phyloP scores from a whole-genome alignment of 768 basidiomycete species.

The Lactarius sp. region DNA sequence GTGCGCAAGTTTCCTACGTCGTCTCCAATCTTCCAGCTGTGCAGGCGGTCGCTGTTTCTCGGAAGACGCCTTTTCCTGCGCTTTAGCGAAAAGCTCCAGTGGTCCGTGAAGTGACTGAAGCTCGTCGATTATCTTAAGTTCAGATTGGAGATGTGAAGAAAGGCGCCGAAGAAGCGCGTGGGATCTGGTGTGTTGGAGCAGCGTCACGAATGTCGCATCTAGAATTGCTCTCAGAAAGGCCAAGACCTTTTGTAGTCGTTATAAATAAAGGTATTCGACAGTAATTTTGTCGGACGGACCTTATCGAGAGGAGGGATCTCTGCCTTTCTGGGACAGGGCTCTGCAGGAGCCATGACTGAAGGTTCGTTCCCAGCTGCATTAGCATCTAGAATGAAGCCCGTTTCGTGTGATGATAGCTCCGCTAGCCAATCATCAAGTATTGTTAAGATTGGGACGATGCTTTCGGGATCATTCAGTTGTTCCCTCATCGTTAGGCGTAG shows the following conservation, averaged over 20 bases:
- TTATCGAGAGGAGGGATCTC: conserved; percentile 14
- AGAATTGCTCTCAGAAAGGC: conserved; percentile 59
- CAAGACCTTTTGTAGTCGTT: conserved; percentile 42
- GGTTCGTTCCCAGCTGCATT: conserved; percentile 33
- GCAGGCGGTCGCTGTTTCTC: conserved; percentile 33
- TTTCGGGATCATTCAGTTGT: conserved; percentile 46
- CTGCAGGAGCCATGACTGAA: neutral
- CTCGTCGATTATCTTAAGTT: conserved; percentile 46
- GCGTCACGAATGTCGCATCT: conserved; percentile 64
- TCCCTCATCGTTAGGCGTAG: conserved; percentile 50
- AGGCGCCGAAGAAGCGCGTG: conserved; percentile 49
- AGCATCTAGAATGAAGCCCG: conserved; percentile 34
- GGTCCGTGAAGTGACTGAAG: conserved; percentile 55
- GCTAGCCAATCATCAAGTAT: conserved; percentile 48
- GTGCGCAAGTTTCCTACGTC: conserved; percentile 45
- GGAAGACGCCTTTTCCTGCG: conserved; percentile 45
- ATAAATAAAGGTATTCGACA: conserved; percentile 16
- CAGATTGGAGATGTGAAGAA: conserved; percentile 48
- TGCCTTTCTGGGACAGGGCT: conserved; percentile 37
- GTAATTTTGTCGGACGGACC: conserved; percentile 17
- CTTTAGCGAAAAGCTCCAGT: conserved; percentile 56
- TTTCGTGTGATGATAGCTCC: conserved; percentile 30
- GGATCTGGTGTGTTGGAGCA: conserved; percentile 60
- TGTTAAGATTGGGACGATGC: conserved; percentile 42
- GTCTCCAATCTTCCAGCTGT: conserved; percentile 32